These are phyloP conservation scores for Russula lepida DNA, from an alignment of 768 basidiomycete genomes.

Conservation along the genomic window DNA sequence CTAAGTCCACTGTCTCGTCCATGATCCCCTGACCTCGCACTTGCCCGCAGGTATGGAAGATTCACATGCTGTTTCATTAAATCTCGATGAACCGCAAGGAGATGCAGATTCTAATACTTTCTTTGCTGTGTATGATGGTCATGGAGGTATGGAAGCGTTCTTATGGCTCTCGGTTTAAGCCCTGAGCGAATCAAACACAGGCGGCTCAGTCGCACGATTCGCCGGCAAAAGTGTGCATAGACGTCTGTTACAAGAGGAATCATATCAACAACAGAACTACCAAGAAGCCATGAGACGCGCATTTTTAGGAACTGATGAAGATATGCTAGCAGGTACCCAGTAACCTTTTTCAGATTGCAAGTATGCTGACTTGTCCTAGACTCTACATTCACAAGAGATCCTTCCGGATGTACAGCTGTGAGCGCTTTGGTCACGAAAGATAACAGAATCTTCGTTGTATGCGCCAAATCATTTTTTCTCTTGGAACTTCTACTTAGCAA, in stretches of 20 bases:
- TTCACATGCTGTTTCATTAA: conserved; percentile 70
- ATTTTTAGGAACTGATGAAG: conserved; percentile 92
- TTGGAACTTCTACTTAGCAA: not conserved
- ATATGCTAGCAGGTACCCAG: conserved; percentile 69
- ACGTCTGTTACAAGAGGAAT: conserved; percentile 61
- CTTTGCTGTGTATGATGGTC: conserved; percentile 97
- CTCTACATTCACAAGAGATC: conserved; percentile 79
- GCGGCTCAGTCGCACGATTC: conserved; percentile 76
- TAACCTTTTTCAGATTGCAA: not conserved
- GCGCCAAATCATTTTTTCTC: conserved; percentile 24
- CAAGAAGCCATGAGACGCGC: conserved; percentile 74
- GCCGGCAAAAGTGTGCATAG: conserved; percentile 80
- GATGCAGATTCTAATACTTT: conserved; percentile 55
- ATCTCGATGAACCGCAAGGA: conserved; percentile 45
- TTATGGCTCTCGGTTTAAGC: conserved; percentile 6
- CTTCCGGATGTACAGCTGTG: conserved; percentile 95
- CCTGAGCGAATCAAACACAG: conserved; percentile 32
- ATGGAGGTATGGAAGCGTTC: conserved; percentile 62
- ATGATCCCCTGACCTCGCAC: conserved; percentile 20
- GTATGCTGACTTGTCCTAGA: conserved; percentile 36
- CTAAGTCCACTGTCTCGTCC: not conserved
- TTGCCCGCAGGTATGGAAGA: conserved; percentile 86
- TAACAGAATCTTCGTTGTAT: conserved; percentile 69
- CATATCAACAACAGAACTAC: conserved; percentile 64
- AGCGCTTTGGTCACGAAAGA: conserved; percentile 77